Base-by-base conservation (phyloP, 495 filamentous ascomycete species). In the Trichoderma erinaceum region DNA sequence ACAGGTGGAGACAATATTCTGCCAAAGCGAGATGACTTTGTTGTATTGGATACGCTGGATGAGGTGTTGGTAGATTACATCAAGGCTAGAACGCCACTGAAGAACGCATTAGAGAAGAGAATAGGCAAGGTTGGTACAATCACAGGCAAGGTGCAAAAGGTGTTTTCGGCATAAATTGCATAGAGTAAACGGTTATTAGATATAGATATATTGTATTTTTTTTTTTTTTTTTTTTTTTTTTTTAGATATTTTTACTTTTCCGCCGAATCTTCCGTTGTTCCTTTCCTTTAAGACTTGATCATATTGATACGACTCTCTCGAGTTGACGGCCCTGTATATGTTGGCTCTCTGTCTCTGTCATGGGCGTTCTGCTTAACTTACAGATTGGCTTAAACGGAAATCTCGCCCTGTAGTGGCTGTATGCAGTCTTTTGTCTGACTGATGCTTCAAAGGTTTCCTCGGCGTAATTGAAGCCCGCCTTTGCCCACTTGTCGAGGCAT, bases 1-100 rank as follows among this genome's bases (percentile, higher is more conserved):
- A 75, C 74, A 0, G 84, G 84, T 10, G 86, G 85, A 13, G 85
- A 88, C 67, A 87, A 86, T 67, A 81, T 84, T 67, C 75, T 85
- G 67, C 68, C 71, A 10, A 72, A 76, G 16, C 38, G 75, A 0
- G 69, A 73, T 32, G 75, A 75, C 35, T 67, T 80, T 10, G 76
- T 80, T 15, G 67, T 76, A 1, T 74, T 87, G 0, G 80, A 86
- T 69, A 82, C 80, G 0, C 73, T 85, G 68, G 84, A 85, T 64
- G 78, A 85, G 70, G 83, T 86, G 0, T 71, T 86, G 13, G 74
- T 77, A 2, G 61, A 73, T 7, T 82, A 87, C 64, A 80, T 87
- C 58, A 29, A 72, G 41, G 74, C 73, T 25, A 64, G 71, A 21
- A 80, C 74, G 11, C 85, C 85, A 0, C 73, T 87, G 27, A 71